Conservation (phyloP, 257 asterid genomes). For the Gardenia jasminoides region DNA sequence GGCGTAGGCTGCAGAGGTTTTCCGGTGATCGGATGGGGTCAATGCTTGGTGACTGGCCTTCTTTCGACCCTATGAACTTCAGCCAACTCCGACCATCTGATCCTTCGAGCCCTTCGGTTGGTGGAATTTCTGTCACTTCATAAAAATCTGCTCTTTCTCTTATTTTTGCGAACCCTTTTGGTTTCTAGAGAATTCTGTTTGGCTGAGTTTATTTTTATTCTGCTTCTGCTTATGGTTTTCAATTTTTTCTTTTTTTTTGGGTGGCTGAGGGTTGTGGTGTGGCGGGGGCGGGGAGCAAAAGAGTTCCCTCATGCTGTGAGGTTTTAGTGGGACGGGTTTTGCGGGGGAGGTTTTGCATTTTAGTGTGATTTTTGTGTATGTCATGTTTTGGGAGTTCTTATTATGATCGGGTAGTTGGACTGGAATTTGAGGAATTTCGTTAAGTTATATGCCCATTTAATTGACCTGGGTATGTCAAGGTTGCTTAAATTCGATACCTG, state of each 20-base stretch:
- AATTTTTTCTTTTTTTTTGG: neutral
- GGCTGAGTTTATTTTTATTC: neutral
- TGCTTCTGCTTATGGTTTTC: neutral
- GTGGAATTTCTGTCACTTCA: neutral
- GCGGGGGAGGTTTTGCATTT: neutral
- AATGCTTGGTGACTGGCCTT: slow-evolving; percentile 44
- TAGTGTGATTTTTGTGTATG: neutral
- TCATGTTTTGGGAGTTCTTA: neutral
- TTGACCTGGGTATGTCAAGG: neutral
- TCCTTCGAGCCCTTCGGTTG: slow-evolving; percentile 40
- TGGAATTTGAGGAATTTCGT: neutral
- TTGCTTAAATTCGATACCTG: too few relatives aligned
- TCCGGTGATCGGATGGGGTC: slow-evolving; percentile 21
- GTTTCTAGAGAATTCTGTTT: neutral
- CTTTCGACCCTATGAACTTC: slow-evolving; percentile 42
- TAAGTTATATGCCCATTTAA: neutral
- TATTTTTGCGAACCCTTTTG: neutral
- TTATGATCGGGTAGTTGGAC: too few relatives aligned
- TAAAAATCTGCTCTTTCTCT: neutral
- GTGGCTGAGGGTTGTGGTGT: too few relatives aligned
- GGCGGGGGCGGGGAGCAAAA: neutral
- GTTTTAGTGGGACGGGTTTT: neutral
- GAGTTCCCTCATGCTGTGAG: neutral
- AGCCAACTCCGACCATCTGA: slow-evolving; percentile 44
- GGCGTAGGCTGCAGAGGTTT: neutral